Evolutionary conservation across 331 rosid species (phyloP).

Genomic region (Quercus lobata): DNA sequence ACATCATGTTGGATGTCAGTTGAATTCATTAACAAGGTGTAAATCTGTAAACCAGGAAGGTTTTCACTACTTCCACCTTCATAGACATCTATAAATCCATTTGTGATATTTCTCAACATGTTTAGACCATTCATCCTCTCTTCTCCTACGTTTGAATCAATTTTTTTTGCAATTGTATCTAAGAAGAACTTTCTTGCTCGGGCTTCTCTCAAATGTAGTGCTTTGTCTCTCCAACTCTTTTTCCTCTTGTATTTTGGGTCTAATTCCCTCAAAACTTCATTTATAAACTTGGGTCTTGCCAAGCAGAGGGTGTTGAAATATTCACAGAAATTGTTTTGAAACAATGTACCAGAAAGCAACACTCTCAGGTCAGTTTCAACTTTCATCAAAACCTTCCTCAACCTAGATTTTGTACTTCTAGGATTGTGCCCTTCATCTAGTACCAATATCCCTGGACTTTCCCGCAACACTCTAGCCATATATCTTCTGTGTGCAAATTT

Average conservation of each 20-base stretch:
- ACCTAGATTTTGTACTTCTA: conserved; percentile 85
- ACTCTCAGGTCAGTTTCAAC: conserved; percentile 76
- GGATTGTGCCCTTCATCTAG: conserved; percentile 98
- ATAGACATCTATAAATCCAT: conserved; percentile 78
- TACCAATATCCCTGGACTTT: conserved; percentile 80
- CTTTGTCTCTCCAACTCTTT: conserved; percentile 37
- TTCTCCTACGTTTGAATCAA: conserved; percentile 58
- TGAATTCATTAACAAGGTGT: conserved; percentile 84
- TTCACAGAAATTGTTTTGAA: conserved; percentile 94
- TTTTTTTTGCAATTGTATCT: conserved; percentile 74
- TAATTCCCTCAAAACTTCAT: conserved; percentile 68
- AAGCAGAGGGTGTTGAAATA: conserved; percentile 88
- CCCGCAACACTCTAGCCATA: conserved; percentile 85
- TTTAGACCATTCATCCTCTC: conserved; percentile 77
- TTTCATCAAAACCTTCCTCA: conserved; percentile 90
- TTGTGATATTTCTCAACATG: conserved; percentile 77
- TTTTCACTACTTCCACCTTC: conserved; percentile 73
- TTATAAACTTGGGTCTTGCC: conserved; percentile 78
- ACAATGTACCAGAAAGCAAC: conserved; percentile 90
- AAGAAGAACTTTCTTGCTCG: conserved; percentile 84
- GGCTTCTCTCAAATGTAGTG: conserved; percentile 47
- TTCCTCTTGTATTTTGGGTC: conserved; percentile 66
- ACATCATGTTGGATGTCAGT: conserved; percentile 71
- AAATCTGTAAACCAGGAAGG: conserved; percentile 94
- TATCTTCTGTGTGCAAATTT: conserved; percentile 68